These are phyloP conservation scores for Hordeum vulgare DNA, from an alignment of 176 grass and related monocot genomes.

Conservation along the genomic window MorexV3_pseudomolecules_assembly NC_058524.1:88351856-88352355, in stretches of 20 bases:
- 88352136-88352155: neutral
- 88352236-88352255: constrained; percentile 45
- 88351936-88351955: constrained; percentile 88
- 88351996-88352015: constrained; percentile 81
- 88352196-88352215: neutral
- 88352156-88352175: neutral
- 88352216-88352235: constrained; percentile 5
- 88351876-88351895: constrained; percentile 84
- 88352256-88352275: constrained; percentile 67
- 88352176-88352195: neutral
- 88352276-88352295: constrained; percentile 80
- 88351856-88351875: constrained; percentile 94
- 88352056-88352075: constrained; percentile 78
- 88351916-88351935: constrained; percentile 89
- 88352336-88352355: constrained; percentile 85
- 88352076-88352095: constrained; percentile 78
- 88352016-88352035: constrained; percentile 89
- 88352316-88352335: constrained; percentile 90
- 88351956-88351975: constrained; percentile 99
- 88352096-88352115: constrained; percentile 86
- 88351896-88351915: constrained; percentile 93
- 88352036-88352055: constrained; percentile 68
- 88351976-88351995: constrained; percentile 88
- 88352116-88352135: constrained; percentile 55
- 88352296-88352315: constrained; percentile 69